Evolutionary conservation across 345 rosid species (phyloP).

Genomic region (Microthlaspi erraticum): DNA sequence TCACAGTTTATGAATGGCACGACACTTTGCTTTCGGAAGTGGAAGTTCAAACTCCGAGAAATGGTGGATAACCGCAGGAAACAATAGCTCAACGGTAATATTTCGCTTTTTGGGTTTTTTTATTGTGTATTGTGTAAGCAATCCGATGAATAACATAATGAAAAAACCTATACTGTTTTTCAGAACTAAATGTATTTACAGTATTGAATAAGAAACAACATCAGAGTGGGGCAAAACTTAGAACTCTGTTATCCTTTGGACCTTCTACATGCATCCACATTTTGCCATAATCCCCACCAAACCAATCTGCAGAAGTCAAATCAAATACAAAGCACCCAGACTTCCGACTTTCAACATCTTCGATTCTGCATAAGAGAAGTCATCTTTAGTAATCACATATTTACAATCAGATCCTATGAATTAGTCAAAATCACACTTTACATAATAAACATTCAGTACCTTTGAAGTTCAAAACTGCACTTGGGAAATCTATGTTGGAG

Average conservation of each 20-base stretch:
- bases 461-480: slow-evolving; percentile 22
- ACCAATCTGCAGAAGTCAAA: slow-evolving; percentile 25
- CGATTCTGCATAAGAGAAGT: slow-evolving; percentile 10
- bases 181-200: slow-evolving; percentile 14
- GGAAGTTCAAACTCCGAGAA: too few species aligned
- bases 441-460: slow-evolving; percentile 6
- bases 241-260: slow-evolving; percentile 6
- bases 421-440: neutral
- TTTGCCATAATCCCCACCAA: slow-evolving; percentile 1
- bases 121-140: neutral
- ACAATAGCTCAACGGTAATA: too few species aligned
- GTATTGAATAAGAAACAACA: neutral
- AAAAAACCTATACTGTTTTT: neutral
- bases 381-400: neutral
- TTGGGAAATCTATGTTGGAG: slow-evolving; percentile 11
- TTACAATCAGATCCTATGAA: neutral
- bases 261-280: slow-evolving; percentile 10
- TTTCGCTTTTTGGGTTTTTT: too few species aligned
- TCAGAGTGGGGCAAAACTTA: slow-evolving; percentile 3
- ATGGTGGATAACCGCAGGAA: too few species aligned
- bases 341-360: slow-evolving; percentile 24
- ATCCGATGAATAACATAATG: neutral
- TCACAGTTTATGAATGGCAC: neutral
- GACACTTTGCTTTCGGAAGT: too few species aligned
- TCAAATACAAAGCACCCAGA: slow-evolving; percentile 15